Evolutionary conservation across 306 rosid species (phyloP).

Genomic region (Aeschynomene evenia): DNA sequence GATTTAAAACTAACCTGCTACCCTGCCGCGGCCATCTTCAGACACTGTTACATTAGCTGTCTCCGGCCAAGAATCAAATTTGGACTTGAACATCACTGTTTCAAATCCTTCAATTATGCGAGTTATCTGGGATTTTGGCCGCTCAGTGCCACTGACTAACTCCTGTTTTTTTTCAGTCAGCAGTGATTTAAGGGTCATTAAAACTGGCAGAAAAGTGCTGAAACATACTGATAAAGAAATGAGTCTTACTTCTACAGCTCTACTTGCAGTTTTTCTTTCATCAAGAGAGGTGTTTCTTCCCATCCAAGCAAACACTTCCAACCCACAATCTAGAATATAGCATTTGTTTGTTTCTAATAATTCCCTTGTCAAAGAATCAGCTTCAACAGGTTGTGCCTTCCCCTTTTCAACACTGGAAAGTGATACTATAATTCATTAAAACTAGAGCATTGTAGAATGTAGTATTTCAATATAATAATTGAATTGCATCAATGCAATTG

Average conservation of each 20-base stretch:
- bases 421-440: constrained; percentile 34
- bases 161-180: constrained; percentile 55
- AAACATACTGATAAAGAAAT: constrained; percentile 25
- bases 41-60: constrained; percentile 54
- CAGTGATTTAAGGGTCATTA: constrained; percentile 28
- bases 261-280: constrained; percentile 78
- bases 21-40: constrained; percentile 99
- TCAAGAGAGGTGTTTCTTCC: constrained; percentile 92
- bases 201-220: constrained; percentile 29
- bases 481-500: constrained; percentile 24
- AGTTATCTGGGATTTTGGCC: constrained; percentile 68
- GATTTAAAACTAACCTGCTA: constrained; percentile 79
- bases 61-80: constrained; percentile 90
- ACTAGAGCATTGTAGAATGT: constrained; percentile 24
- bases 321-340: constrained; percentile 83
- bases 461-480: constrained; percentile 14
- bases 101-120: constrained; percentile 96
- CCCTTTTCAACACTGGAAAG: constrained; percentile 75
- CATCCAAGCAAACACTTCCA: constrained; percentile 87
- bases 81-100: constrained; percentile 85
- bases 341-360: constrained; percentile 77
- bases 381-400: constrained; percentile 59
- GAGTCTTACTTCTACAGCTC: constrained; percentile 75
- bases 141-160: constrained; percentile 47
- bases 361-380: constrained; percentile 71